A percentile compares a stretch with the other conserved stretches of the same genome.
These are phyloP conservation scores for Ramularia endophylla DNA, from an alignment of 2,329 filamentous ascomycete genomes.

Conservation along the genomic window DNA sequence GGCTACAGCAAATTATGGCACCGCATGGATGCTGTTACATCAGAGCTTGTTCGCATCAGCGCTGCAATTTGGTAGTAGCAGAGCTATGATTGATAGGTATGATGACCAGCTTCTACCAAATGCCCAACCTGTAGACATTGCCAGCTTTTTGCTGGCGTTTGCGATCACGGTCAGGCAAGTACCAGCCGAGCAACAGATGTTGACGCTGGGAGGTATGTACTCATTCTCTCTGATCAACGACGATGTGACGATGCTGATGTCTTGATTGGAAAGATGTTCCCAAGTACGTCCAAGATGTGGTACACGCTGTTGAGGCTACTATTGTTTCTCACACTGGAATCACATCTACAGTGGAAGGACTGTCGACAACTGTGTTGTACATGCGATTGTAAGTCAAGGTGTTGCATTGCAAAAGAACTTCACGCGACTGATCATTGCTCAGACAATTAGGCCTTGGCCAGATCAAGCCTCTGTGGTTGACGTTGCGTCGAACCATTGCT, in stretches of 20 bases:
- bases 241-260: no score
- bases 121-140: conserved; percentile 23
- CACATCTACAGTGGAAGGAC: conserved; percentile 28
- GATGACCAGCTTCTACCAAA: conserved; percentile 20
- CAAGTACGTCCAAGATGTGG: conserved; percentile 21
- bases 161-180: conserved; percentile 27
- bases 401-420: no score
- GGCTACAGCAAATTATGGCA: conserved; percentile 18
- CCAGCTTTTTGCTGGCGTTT: conserved; percentile 25
- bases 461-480: conserved; percentile 33
- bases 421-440: neutral
- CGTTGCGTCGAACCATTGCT: conserved; percentile 33
- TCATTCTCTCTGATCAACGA: neutral
- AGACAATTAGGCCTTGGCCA: conserved; percentile 32
- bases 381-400: conserved; percentile 30
- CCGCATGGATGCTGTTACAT: conserved; percentile 26
- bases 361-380: conserved; percentile 31
- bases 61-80: conserved; percentile 13
- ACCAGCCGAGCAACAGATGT: conserved; percentile 8
- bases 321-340: conserved; percentile 30
- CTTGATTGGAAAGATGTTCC: conserved; percentile 9
- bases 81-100: conserved; percentile 23
- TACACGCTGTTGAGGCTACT: conserved; percentile 23
- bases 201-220: conserved; percentile 5
- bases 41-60: conserved; percentile 22